Evolutionary conservation across 352 stramenopile genomes (phyloP).

Genomic region (Globisporangium cystogenes): DNA sequence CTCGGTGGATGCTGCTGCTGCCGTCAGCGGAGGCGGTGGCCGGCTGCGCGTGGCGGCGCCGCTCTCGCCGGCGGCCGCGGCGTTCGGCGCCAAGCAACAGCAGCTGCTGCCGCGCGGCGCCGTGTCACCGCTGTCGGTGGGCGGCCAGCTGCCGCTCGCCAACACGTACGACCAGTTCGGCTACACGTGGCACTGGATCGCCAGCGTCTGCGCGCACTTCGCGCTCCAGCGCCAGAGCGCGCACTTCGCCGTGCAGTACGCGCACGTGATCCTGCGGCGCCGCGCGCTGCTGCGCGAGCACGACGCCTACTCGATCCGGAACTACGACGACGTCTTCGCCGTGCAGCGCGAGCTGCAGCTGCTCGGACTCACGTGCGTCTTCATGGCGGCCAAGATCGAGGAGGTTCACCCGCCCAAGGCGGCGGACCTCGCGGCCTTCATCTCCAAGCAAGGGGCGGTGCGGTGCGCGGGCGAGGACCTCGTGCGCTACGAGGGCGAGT

Average conservation of each 20-base stretch:
- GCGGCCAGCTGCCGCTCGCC: constrained; percentile 36
- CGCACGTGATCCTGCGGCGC: constrained; percentile 63
- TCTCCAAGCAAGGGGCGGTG: constrained; percentile 41
- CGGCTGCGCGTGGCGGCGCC: constrained; percentile 13
- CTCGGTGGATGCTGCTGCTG: neutral
- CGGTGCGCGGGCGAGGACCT: constrained; percentile 45
- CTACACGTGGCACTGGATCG: constrained; percentile 76
- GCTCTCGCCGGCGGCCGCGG: constrained; percentile 16
- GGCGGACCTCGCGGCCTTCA: constrained; percentile 53
- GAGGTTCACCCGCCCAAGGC: constrained; percentile 76
- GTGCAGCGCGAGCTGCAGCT: constrained; percentile 57
- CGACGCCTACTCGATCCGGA: constrained; percentile 22
- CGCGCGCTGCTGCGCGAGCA: constrained; percentile 30
- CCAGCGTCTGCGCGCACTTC: constrained; percentile 55
- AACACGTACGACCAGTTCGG: constrained; percentile 67
- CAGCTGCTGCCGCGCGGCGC: constrained; percentile 7
- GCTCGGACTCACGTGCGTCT: constrained; percentile 57
- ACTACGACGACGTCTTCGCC: constrained; percentile 47
- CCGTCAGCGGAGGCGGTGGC: constrained; percentile 1
- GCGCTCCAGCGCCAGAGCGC: constrained; percentile 72
- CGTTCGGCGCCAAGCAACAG: constrained; percentile 6
- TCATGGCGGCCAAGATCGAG: constrained; percentile 85
- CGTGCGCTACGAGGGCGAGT: constrained; percentile 51
- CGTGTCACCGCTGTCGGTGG: constrained; percentile 47
- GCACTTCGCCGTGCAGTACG: constrained; percentile 75